A percentile compares a stretch with the other conserved stretches of the same genome.
These are phyloP conservation scores for Colletotrichum viniferum DNA, from an alignment of 2,329 filamentous ascomycete genomes.

Conservation along the genomic window DNA sequence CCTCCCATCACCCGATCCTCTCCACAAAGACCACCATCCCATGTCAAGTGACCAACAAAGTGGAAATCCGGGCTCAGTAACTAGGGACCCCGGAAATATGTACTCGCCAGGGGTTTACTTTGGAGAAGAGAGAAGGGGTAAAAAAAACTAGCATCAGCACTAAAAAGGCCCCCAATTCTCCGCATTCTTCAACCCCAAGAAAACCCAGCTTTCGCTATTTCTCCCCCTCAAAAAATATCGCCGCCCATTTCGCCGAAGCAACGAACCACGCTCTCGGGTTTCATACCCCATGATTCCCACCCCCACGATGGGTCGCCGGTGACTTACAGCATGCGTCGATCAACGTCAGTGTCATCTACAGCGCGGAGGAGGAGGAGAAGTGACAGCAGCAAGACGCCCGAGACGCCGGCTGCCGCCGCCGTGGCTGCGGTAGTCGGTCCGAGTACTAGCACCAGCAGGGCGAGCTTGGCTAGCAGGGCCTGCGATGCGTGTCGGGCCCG, in stretches of 20 bases:
- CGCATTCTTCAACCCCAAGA: background rate
- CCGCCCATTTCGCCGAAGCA: background rate
- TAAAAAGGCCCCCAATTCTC: conserved; percentile 7
- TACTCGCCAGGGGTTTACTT: background rate
- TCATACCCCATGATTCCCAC: background rate
- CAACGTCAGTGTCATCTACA: background rate
- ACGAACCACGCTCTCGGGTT: background rate
- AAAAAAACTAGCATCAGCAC: background rate
- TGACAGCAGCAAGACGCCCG: background rate
- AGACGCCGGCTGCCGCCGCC: background rate
- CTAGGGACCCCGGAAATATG: conserved; percentile 6
- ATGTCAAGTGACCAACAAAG: background rate
- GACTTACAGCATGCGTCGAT: conserved; percentile 5
- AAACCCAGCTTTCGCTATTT: background rate
- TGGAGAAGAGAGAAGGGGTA: background rate
- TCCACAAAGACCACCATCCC: background rate
- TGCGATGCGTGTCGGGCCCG: conserved; percentile 29
- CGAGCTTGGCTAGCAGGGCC: conserved; percentile 24
- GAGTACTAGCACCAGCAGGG: background rate
- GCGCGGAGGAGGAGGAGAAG: background rate
- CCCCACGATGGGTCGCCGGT: background rate
- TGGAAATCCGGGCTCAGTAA: background rate
- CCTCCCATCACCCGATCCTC: background rate
- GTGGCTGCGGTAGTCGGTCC: background rate
- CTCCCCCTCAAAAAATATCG: conserved; percentile 7